Base-by-base conservation (phyloP, 805 yeast species). In the Ogataea saltuana region DNA sequence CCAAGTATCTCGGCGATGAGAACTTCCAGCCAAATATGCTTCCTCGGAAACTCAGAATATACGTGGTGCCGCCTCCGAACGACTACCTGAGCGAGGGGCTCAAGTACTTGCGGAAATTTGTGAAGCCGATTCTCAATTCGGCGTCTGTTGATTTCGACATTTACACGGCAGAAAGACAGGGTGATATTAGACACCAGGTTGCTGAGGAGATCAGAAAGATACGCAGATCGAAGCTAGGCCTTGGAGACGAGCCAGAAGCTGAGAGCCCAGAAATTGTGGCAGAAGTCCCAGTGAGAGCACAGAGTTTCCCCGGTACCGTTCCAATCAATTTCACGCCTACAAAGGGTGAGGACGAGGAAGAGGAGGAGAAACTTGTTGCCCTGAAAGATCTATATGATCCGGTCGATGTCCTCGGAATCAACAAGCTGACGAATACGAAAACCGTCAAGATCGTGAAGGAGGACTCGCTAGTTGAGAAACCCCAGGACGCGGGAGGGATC, bases 1-100 rank as follows among this genome's bases (percentile, higher is more conserved):
- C 88, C 2, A 67, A 78, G 33, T 65, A 63, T 12, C 61, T 76
- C 33, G 78, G 91, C 11, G 60, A 75, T 19, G 70, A 61, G 39
- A 41, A 61, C 20, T 54, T 81, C 32, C 59, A 61, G 2, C 63
- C 80, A 1, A 67, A 76, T 44, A 71, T 74, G 41, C 55, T 75
- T 16, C 88, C 96, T 2, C 74, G 99, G 46, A 86, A 83, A 53
- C 69, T 93, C 35, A 80, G 86, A 1, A 81, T 93, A 1, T 90
- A 83, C 61, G 76, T 90, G 44, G 95, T 96, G 0, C 99, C 99
- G n/a, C 97, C 98, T 7, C 98, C 99, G 16, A 86, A 87, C 56
- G 97, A 91, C 61, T 87, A 80, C 54, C 66, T 91, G 37, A 93
- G 83, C 31, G 83, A 81, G 44, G 80, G 91, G 9, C 59, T 85